Conservation (phyloP, 2,329 filamentous ascomycete species). For the Colletotrichum costaricense region DNA sequence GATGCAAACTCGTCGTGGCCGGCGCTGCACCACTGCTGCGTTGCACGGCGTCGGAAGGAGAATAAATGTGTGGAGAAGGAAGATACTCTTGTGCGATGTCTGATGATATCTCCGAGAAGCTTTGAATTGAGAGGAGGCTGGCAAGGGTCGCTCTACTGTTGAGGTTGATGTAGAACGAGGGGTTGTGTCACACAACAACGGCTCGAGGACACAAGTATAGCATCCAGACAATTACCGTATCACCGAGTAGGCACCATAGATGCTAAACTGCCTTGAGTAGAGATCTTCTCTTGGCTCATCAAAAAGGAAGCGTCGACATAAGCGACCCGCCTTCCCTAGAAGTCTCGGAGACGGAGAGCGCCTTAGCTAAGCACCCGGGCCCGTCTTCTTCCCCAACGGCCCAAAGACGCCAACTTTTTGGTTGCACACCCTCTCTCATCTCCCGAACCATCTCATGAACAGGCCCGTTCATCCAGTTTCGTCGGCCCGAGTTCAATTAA, state of each 20-base stretch:
- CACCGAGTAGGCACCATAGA: background rate
- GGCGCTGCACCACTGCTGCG: constrained; percentile 28
- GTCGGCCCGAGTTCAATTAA: constrained; percentile 23
- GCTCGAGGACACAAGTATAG: constrained; percentile 14
- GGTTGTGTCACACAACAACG: constrained; percentile 6
- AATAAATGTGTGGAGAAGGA: constrained; percentile 24
- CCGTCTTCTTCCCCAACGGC: background rate
- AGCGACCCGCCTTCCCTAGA: background rate
- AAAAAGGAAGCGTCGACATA: background rate
- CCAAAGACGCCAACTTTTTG: background rate
- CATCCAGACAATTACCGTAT: background rate
- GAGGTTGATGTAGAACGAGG: background rate
- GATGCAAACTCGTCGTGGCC: constrained; percentile 35
- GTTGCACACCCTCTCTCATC: constrained; percentile 3
- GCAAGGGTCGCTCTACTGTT: background rate
- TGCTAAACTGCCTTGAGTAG: no score
- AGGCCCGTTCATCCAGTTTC: constrained; percentile 1
- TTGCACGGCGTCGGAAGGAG: constrained; percentile 29
- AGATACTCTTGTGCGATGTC: background rate
- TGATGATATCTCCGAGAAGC: constrained; percentile 28
- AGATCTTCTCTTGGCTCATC: background rate
- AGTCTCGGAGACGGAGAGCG: background rate
- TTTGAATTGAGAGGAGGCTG: constrained; percentile 9
- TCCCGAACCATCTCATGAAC: background rate
- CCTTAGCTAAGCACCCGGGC: constrained; percentile 6